Evolutionary conservation across 768 basidiomycete species (phyloP).

Genomic region (Leccinellum albellum): DNA sequence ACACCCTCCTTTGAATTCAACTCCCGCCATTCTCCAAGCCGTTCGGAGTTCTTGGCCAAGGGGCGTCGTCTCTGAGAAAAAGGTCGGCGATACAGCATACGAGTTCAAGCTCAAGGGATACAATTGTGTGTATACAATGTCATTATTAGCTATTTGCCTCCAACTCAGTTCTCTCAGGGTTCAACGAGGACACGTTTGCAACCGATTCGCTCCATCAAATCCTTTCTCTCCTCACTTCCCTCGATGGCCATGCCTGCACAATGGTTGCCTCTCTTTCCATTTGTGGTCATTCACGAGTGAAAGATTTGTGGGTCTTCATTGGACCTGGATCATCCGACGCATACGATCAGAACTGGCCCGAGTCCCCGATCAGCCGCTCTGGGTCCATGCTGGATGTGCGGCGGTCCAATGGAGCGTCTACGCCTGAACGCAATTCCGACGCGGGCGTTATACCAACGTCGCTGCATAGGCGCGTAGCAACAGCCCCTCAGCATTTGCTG

Average conservation of each 20-base stretch:
- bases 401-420: constrained; percentile 32
- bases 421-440: constrained; percentile 29
- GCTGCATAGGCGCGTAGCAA: constrained; percentile 31
- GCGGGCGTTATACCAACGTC: constrained; percentile 24
- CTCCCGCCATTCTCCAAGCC: constrained; percentile 78
- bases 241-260: constrained; percentile 65
- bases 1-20: constrained; percentile 69
- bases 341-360: constrained; percentile 32
- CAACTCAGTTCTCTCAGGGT: constrained; percentile 47
- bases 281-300: constrained; percentile 65
- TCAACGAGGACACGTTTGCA: constrained; percentile 73
- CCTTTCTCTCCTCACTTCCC: constrained; percentile 58
- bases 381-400: constrained; percentile 36
- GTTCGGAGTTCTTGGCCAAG: constrained; percentile 76
- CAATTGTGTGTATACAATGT: constrained; percentile 49
- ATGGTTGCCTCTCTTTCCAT: constrained; percentile 70
- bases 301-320: constrained; percentile 77
- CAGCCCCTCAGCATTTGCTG: constrained; percentile 26
- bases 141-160: constrained; percentile 13
- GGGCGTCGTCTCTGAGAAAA: constrained; percentile 75
- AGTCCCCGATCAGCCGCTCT: constrained; percentile 34
- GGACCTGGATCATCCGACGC: constrained; percentile 41
- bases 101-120: constrained; percentile 84
- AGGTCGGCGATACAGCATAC: constrained; percentile 64
- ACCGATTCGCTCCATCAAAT: constrained; percentile 72